Conservation (phyloP, 345 rosid species). For the Melaleuca alternifolia region DNA sequence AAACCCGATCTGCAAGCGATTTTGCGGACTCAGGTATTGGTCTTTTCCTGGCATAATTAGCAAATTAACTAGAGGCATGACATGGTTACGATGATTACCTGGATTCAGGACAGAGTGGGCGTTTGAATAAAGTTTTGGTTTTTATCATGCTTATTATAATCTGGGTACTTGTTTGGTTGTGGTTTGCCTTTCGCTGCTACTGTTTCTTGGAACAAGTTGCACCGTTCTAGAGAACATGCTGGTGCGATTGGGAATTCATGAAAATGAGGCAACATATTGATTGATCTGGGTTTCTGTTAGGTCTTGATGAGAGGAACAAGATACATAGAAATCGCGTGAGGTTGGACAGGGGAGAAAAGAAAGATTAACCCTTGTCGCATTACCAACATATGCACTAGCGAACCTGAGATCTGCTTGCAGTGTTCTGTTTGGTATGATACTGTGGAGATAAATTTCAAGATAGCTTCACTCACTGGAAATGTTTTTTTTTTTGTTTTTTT, state of each 20-base stretch:
- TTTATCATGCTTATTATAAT: not conserved
- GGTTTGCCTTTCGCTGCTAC: not conserved
- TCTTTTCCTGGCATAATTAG: not conserved
- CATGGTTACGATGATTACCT: not conserved
- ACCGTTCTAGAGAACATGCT: not conserved
- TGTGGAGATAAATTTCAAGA: not conserved
- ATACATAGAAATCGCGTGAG: not conserved
- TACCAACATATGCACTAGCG: not conserved
- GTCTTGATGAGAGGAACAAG: not conserved
- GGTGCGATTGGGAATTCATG: not conserved
- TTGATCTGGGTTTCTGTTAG: not conserved
- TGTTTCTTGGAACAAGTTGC: not conserved
- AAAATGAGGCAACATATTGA: not conserved
- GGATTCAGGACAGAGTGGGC: not conserved
- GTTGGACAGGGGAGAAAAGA: not conserved
- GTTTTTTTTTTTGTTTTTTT: too few species aligned
- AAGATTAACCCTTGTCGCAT: not conserved
- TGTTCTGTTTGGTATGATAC: not conserved
- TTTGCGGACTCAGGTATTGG: constrained; percentile 74
- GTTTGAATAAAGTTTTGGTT: not conserved
- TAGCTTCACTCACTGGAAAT: not conserved
- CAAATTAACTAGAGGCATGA: not conserved
- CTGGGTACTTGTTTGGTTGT: not conserved
- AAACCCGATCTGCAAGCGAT: constrained; percentile 58
- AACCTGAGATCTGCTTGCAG: not conserved